Evolutionary conservation across 2,329 filamentous ascomycete genomes (phyloP), one percentile per base, ranked within the genome.

Genomic region (Alternaria brassicicola): DNA sequence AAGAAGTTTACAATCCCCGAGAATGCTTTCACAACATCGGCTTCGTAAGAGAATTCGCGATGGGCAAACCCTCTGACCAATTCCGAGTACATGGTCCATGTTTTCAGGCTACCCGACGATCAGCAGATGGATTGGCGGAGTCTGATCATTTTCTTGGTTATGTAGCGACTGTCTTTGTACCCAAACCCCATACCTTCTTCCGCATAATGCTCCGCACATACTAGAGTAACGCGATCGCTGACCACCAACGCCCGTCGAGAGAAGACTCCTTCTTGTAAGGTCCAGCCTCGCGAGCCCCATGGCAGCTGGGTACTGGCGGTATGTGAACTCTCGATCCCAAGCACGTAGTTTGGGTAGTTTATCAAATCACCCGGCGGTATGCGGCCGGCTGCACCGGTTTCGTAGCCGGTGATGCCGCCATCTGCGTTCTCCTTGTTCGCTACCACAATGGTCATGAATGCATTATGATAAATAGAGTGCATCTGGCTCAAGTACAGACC

Each of bases 211-310:
- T 39, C n/a, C 33, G 15, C 15, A 36, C 33, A 36, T 9, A 7
- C 7, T 6, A 39, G 36, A 8, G 3, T 5, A 10, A 47, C 10
- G 13, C 9, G 15, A 19, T 31, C 43, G 26, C 30, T 31, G 19
- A 47, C 13, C 10, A 47, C 30, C 12, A 47, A n/a, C 1, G 28
- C 26, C 6, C 43, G n/a, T 17, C 26, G 43, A 6, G 43, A 47
- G 26, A 47, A 47, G 13, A 33, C 33, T 4, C 43, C 43, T 31
- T 47, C 43, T 47, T 47, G 43, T 13, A 47, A 19, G 17, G 43
- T 33, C 43, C 43, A 47, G 13, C 23, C 43, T 31, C 43, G 43
- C 10, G 43, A 31, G 15, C 6, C 7, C 43, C 43, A 47, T 13
- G 43, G 28, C 3, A 47, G 23, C 2, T 10, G 12, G 1, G 13